Evolutionary conservation across 441 rosid species (phyloP), one percentile per base, ranked within the genome.

Genomic region (Gossypium davidsonii): DNA sequence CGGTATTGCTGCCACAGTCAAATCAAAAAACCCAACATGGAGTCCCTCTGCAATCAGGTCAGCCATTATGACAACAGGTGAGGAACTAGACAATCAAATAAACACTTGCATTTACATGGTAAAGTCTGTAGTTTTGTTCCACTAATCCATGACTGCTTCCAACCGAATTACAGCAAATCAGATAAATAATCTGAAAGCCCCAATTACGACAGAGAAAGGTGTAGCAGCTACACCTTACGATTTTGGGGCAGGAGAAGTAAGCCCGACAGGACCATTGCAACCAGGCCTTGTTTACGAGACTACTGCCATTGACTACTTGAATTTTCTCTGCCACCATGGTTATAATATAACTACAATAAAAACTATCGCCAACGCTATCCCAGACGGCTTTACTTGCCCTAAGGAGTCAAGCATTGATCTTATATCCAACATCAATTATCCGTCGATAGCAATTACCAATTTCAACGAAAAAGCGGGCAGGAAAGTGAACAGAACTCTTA

Each of bases 251-350:
- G 94, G 95, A 62, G 87, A 88, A 76, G 76, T 86, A 59, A 85
- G 83, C 85, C 79, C 85, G 46, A 79, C 80, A n/a, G 83, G 79
- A 57, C 72, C 96, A 3, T 57, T 85, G 58, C 83, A 88, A 46
- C 95, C 97, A 20, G 97, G 97, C 48, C 82, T 91, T 3, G 89
- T 93, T 25, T 91, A 91, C 46, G 95, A 89, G 82, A 87, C 91
- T 4, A 82, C 79, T 17, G 71, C 84, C 20, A 23, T 31, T 18
- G 98, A 93, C 78, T 88, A 89, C 83, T 58, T 90, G 66, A 84
- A 85, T 84, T 93, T 86, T 60, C 88, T 93, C 2, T 93, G 97
- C 77, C 85, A 87, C 80, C 65, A 77, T 20, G 98, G 90, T 12
- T 90, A 85, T 59, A 75, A 84, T 72, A n/a, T 72, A 53, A 49